Evolutionary conservation across 306 rosid species (phyloP).

Genomic region (Medicago lupulina): DNA sequence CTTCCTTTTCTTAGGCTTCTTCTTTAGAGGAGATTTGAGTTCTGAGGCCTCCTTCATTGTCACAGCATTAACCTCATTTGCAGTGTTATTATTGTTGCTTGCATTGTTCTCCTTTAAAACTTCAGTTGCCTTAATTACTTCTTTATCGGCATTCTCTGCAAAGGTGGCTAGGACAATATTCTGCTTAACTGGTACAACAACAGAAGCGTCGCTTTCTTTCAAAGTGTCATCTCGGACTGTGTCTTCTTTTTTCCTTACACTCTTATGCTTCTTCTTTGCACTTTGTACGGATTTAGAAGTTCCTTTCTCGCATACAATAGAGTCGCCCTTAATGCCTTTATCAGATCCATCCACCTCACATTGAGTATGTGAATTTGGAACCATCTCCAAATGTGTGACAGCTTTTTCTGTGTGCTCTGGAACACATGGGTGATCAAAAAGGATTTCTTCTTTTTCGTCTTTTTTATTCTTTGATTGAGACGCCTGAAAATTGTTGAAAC

Average conservation of each 20-base stretch:
- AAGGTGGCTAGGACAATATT: slow-evolving; percentile 35
- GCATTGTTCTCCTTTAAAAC: slow-evolving; percentile 42
- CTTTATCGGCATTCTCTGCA: slow-evolving; percentile 39
- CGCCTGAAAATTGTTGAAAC: slow-evolving; percentile 2
- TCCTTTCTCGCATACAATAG: slow-evolving; percentile 25
- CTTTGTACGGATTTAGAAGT: slow-evolving; percentile 34
- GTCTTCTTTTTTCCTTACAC: slow-evolving; percentile 34
- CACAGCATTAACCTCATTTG: slow-evolving; percentile 35
- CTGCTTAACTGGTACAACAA: slow-evolving; percentile 40
- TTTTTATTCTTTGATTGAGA: slow-evolving; percentile 30
- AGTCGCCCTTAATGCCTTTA: slow-evolving; percentile 28
- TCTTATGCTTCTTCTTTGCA: slow-evolving; percentile 38
- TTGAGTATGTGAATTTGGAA: slow-evolving; percentile 33
- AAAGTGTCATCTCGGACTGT: not conserved
- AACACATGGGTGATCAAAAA: not conserved
- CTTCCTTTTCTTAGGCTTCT: slow-evolving; percentile 48
- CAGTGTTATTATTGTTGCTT: slow-evolving; percentile 28
- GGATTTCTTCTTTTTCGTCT: slow-evolving; percentile 31
- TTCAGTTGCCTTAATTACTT: slow-evolving; percentile 47
- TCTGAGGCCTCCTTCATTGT: slow-evolving; percentile 49
- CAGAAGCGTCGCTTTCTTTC: slow-evolving; percentile 37
- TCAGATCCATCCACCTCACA: slow-evolving; percentile 34
- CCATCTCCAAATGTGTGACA: slow-evolving; percentile 22
- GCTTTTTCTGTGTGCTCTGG: slow-evolving; percentile 21
- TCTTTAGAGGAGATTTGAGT: slow-evolving; percentile 39